phyloP scores from a whole-genome alignment of 2,329 filamentous ascomycete species.

The Fusarium dimerum region DNA sequence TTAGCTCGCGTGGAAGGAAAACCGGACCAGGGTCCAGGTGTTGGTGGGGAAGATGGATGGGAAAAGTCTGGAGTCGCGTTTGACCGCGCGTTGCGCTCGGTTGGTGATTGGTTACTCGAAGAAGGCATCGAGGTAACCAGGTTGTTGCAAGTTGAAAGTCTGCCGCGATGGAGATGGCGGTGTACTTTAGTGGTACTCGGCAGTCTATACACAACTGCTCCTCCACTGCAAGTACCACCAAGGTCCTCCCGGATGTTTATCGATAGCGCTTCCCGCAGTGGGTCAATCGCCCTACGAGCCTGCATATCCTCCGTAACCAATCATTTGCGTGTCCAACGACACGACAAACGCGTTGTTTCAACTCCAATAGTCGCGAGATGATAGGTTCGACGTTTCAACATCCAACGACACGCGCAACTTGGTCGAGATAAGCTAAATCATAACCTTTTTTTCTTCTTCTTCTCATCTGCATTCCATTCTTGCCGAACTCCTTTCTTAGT shows the following conservation, averaged over 20 bases:
- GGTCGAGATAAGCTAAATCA: background rate
- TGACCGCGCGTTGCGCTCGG: slow-evolving; percentile 21
- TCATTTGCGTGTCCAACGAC: slow-evolving; percentile 21
- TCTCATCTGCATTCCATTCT: no score
- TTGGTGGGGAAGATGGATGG: no score
- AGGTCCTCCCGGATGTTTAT: slow-evolving; percentile 26
- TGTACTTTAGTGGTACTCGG: slow-evolving; percentile 20
- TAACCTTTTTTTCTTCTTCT: no score
- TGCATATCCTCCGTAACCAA: slow-evolving; percentile 25
- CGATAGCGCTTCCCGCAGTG: slow-evolving; percentile 29
- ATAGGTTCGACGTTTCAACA: slow-evolving; percentile 11
- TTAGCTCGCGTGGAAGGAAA: slow-evolving; percentile 5
- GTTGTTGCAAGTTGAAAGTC: slow-evolving; percentile 9
- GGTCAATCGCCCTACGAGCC: slow-evolving; percentile 13
- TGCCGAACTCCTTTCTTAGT: no score
- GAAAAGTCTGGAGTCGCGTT: no score
- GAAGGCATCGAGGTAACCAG: slow-evolving; percentile 8
- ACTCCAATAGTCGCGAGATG: slow-evolving; percentile 14
- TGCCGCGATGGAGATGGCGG: slow-evolving; percentile 14
- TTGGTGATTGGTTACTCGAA: slow-evolving; percentile 17
- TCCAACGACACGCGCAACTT: slow-evolving; percentile 5
- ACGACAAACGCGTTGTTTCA: slow-evolving; percentile 28
- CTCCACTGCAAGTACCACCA: slow-evolving; percentile 6
- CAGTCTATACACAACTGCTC: background rate
- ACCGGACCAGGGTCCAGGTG: no score